Base-by-base conservation (phyloP, 768 basidiomycete species). In the Leccinum rimulosum region DNA sequence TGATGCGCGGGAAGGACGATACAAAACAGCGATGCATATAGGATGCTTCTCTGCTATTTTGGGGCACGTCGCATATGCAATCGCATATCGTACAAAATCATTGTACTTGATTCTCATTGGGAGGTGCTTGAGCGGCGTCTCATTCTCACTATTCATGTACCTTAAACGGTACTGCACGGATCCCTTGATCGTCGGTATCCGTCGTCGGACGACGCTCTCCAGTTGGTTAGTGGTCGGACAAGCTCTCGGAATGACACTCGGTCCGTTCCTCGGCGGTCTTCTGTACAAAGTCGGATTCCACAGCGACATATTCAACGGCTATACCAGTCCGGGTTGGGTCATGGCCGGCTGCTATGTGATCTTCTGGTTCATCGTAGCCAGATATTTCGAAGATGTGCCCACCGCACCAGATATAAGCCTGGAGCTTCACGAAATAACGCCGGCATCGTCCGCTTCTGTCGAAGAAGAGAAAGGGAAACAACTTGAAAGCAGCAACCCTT, bases 41-140 rank as follows among this genome's bases (percentile, higher is more conserved):
- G 76, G 79, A 48, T 89, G 85, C 60, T 75, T 71, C 3, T 66
- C 82, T 1, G 77, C 81, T 22, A 71, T 54, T 52, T 85, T 43
- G 19, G 88, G 87, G 0, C 81, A 84, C 61, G 69, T 87, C 58
- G 72, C 84, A 4, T 87, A 89, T 66, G 85, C 80, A 14, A 69
- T 82, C 33, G 88, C 88, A 0, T 89, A 87, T 67, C 74, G 67
- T 17, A 76, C 81, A 31, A 75, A 82, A 66, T 84, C 77, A 68
- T 80, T 89, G 11, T 88, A 89, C 68, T 76, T 89, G 61, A 87
- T 88, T 63, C 82, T 90, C 61, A 77, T 88, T 35, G 86, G 85
- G 6, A 84, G 88, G n/a, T 82, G 85, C 54, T 80, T 88, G 31
- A 78, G 75, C 36, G 87, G 87, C 1, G 64, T 87, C 40, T 80